Evolutionary conservation across 208 protist species (phyloP), one percentile per base, ranked within the genome.

Genomic region (Jaenimonas drosophilae): DNA sequence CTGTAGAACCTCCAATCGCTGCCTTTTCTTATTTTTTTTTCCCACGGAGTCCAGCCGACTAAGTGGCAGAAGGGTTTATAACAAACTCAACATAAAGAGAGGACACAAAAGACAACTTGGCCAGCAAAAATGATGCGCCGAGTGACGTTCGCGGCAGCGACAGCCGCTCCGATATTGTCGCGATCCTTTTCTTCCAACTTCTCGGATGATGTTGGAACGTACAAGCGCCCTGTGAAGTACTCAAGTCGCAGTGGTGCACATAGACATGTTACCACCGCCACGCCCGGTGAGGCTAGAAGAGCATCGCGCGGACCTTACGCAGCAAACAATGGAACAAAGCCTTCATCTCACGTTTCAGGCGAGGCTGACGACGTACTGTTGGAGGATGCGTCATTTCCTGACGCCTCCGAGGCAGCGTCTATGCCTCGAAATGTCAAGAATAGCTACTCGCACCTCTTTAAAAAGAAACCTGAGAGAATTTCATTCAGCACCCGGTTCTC

Each of bases 401-500:
- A 54, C 36, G 58, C 65, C 9, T 34, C 36, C 34, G 23, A 39
- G 7, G 28, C 45, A n/a, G 42, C 48, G 20, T 30, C 25, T 4
- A 39, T 50, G 11, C 62, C 43, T 11, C 70, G 70, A 26, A 74
- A 69, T 36, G 52, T 71, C 19, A 86, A 86, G 54, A 80, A 66
- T 60, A 48, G 63, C 31, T 87, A 84, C 57, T 49, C 64, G 21
- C 44, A 49, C 44, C 59, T 74, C 20, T 55, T 70, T 58, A 54
- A 68, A 39, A 60, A 66, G n/a, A 72, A 67, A 54, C 27, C 49
- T 1, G 49, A 80, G 46, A 55, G 58, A 11, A 60, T 86, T 9
- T 49, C 59, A 27, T 82, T 88, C 38, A 78, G 63, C 19, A 85
- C 60, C 53, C 72, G 62, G 27, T 88, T 88, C n/a, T n/a, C n/a